A percentile compares a stretch with the other conserved stretches of the same genome.
Conservation (phyloP, 768 basidiomycete species). For the Mycena kentingensis region DNA sequence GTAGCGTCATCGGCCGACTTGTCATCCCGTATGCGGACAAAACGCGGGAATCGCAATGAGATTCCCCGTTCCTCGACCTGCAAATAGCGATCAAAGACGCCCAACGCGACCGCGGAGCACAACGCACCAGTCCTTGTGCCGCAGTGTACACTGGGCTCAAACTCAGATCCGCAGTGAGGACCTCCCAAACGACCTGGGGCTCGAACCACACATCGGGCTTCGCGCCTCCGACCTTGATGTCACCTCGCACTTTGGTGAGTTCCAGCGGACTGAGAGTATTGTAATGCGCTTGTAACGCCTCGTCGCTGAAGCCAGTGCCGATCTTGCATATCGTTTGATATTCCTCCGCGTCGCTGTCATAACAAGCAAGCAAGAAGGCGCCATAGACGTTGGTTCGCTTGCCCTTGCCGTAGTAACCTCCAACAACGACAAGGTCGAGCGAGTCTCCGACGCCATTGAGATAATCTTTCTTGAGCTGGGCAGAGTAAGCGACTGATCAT, state of each 20-base stretch:
- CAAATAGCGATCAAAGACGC: constrained; percentile 6
- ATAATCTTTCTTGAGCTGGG: constrained; percentile 97
- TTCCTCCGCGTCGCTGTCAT: constrained; percentile 90
- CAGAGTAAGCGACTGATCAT: constrained; percentile 5
- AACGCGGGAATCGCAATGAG: constrained; percentile 94
- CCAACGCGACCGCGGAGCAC: constrained; percentile 3
- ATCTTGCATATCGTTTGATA: constrained; percentile 99
- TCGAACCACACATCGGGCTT: constrained; percentile 99
- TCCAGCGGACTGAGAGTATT: constrained; percentile 82
- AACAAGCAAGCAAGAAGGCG: constrained; percentile 96
- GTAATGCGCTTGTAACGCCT: constrained; percentile 78
- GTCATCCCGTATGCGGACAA: constrained; percentile 90
- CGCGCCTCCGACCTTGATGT: constrained; percentile 87
- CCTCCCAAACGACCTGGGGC: constrained; percentile 97
- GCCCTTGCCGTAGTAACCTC: constrained; percentile 96
- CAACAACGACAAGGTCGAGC: constrained; percentile 95
- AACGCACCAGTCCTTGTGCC: constrained; percentile 81
- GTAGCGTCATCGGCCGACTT: constrained; percentile 93
- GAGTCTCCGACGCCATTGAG: constrained; percentile 96
- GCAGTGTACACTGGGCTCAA: constrained; percentile 97
- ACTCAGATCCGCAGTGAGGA: constrained; percentile 94
- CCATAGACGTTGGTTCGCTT: constrained; percentile 98
- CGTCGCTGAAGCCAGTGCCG: constrained; percentile 97
- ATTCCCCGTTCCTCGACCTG: constrained; percentile 90
- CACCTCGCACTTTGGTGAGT: constrained; percentile 66